These are phyloP conservation scores for Aethionema arabicum DNA, from an alignment of 345 rosid genomes.

Conservation along the genomic window DNA sequence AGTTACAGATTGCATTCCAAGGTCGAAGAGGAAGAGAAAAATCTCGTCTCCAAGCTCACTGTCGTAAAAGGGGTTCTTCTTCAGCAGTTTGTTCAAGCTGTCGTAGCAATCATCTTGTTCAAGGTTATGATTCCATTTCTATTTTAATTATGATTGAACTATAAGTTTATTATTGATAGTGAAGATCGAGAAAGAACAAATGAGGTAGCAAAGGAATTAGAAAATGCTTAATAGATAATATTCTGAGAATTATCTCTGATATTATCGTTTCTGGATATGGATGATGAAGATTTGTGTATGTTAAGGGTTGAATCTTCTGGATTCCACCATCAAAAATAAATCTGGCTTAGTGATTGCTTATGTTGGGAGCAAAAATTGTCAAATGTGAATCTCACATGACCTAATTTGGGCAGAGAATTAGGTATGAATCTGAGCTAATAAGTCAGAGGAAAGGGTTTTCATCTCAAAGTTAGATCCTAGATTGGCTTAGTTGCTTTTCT, in stretches of 20 bases:
- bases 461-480: slow-evolving; percentile 3
- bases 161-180: background rate
- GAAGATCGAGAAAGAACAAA: background rate
- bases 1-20: slow-evolving; percentile 77
- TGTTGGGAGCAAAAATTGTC: background rate
- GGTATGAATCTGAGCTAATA: background rate
- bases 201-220: background rate
- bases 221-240: background rate
- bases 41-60: slow-evolving; percentile 62
- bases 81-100: slow-evolving; percentile 74
- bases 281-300: slow-evolving; percentile 5
- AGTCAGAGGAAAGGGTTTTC: background rate
- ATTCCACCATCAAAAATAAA: slow-evolving; percentile 10
- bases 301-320: slow-evolving; percentile 12
- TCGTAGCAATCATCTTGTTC: slow-evolving; percentile 72
- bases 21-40: slow-evolving; percentile 75
- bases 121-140: slow-evolving; percentile 41
- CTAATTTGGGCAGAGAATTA: background rate
- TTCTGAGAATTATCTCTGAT: background rate
- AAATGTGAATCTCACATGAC: background rate
- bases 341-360: background rate
- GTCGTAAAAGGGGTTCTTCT: slow-evolving; percentile 86
- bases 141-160: background rate
- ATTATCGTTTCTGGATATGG: slow-evolving; percentile 7
- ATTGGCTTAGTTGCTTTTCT: background rate